A percentile compares a stretch with the other conserved stretches of the same genome.
These are phyloP conservation scores for Ophiosphaerella narmari DNA, from an alignment of 2,329 filamentous ascomycete genomes.

Conservation along the genomic window DNA sequence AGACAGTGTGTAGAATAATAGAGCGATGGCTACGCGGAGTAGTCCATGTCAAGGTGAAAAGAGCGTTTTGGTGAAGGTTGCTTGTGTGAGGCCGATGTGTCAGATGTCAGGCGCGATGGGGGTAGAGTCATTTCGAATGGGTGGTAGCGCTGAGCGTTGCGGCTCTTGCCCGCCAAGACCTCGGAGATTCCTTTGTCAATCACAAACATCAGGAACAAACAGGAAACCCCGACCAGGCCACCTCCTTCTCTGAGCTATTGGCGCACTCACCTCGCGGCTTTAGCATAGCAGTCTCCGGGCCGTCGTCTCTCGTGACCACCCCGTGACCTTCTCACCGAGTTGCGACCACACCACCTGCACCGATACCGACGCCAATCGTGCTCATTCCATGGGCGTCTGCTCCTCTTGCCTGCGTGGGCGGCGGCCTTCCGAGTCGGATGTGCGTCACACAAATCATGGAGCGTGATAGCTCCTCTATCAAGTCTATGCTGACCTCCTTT, in stretches of 20 bases:
- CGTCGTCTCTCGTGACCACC: background rate
- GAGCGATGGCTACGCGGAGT: too few relatives aligned
- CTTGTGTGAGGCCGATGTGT: background rate
- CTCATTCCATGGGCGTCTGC: constrained; percentile 54
- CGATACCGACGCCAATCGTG: background rate
- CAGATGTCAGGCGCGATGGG: constrained; percentile 9
- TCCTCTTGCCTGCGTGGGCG: constrained; percentile 54
- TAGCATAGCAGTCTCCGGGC: too few relatives aligned
- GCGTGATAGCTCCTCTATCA: constrained; percentile 4
- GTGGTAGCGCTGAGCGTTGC: constrained; percentile 4
- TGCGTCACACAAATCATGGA: constrained; percentile 32
- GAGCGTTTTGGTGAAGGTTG: too few relatives aligned
- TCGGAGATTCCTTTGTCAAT: constrained; percentile 23
- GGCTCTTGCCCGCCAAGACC: constrained; percentile 14
- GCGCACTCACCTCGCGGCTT: too few relatives aligned
- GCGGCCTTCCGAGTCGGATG: constrained; percentile 50
- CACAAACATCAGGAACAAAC: constrained; percentile 6
- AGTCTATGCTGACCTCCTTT: constrained; percentile 32
- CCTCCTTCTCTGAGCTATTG: too few relatives aligned
- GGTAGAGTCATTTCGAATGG: background rate
- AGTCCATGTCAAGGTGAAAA: too few relatives aligned
- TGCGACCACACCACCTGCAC: constrained; percentile 1
- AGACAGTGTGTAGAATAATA: too few relatives aligned
- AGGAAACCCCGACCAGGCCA: constrained; percentile 6
- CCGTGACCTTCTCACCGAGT: background rate